A percentile compares a stretch with the other conserved stretches of the same genome.
phyloP scores from a whole-genome alignment of 106 monocot genomes.

The Dendrobium nobile region DNA sequence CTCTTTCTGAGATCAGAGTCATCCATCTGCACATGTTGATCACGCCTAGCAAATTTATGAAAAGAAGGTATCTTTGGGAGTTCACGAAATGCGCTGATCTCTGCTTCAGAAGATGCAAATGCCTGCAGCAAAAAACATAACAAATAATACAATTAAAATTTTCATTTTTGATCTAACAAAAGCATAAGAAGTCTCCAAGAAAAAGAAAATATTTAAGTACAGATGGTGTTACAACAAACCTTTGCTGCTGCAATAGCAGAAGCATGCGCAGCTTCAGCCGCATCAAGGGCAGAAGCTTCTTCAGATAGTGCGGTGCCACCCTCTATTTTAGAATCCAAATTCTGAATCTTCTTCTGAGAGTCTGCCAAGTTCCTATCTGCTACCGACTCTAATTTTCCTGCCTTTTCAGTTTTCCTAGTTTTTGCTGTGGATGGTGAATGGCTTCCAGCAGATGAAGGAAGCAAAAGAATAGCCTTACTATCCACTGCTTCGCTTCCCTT shows the following conservation, averaged over 20 bases:
- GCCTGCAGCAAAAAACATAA: slow-evolving; percentile 42
- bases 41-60: slow-evolving; percentile 84
- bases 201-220: neutral
- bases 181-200: neutral
- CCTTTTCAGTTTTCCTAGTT: slow-evolving; percentile 34
- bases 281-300: slow-evolving; percentile 84
- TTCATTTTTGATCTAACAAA: neutral
- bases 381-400: slow-evolving; percentile 25
- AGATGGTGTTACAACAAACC: slow-evolving; percentile 31
- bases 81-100: slow-evolving; percentile 35
- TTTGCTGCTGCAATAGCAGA: slow-evolving; percentile 82
- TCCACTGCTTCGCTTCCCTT: slow-evolving; percentile 27
- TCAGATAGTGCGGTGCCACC: slow-evolving; percentile 28
- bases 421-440: slow-evolving; percentile 32
- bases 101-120: slow-evolving; percentile 84
- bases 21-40: slow-evolving; percentile 55
- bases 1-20: slow-evolving; percentile 57
- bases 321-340: slow-evolving; percentile 24
- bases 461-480: slow-evolving; percentile 22
- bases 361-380: slow-evolving; percentile 25
- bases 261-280: slow-evolving; percentile 80
- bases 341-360: slow-evolving; percentile 18
- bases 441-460: slow-evolving; percentile 24
- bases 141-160: neutral
- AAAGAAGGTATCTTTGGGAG: slow-evolving; percentile 99